Evolutionary conservation across 2,329 filamentous ascomycete genomes (phyloP), one percentile per base, ranked within the genome.

Genomic region (Rhinocladiella mackenziei): DNA sequence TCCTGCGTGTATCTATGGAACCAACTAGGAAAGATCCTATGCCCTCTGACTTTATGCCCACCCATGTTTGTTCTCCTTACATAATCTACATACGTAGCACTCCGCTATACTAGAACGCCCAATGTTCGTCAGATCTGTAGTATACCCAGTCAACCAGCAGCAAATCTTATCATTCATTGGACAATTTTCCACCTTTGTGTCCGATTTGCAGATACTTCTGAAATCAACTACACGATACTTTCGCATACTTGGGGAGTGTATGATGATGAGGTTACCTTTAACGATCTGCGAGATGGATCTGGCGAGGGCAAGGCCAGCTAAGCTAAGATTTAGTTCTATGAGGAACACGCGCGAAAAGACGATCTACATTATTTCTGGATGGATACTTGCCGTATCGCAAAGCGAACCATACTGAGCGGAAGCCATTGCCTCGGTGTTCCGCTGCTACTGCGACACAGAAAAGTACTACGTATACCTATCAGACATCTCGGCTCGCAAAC

Each of bases 371-470:
- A 58, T 11, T 49, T 58, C 6, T 58, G 56, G 56, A 42, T 59
- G 8, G 57, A 59, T 34, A 58, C 51, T 2, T 58, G 55, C 39
- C 56, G 55, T 30, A 59, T 58, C 19, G 48, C n/a, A n/a, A 56
- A 43, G 31, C 50, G 2, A 55, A 51, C n/a, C 28, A 29, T 19
- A 25, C 39, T 22, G 56, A 58, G 32, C 38, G 3, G 53, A 57
- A 39, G 55, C 57, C 5, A 43, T 59, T 14, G 48, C 43, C 9
- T 49, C 51, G 11, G 58, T 59, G 56, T 56, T 55, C 11, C 35
- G 50, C 17, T 59, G 53, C 51, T 59, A 58, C 30, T 36, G 45
- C 4, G 47, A 51, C 13, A 53, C 57, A 5, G 35, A 6, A 13
- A 36, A 37, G 18, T 52, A 47, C 31, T 52, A 52, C 17, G 28